Base-by-base conservation (phyloP, 2,329 filamentous ascomycete genomes). In the Clonostachys chloroleuca region DNA sequence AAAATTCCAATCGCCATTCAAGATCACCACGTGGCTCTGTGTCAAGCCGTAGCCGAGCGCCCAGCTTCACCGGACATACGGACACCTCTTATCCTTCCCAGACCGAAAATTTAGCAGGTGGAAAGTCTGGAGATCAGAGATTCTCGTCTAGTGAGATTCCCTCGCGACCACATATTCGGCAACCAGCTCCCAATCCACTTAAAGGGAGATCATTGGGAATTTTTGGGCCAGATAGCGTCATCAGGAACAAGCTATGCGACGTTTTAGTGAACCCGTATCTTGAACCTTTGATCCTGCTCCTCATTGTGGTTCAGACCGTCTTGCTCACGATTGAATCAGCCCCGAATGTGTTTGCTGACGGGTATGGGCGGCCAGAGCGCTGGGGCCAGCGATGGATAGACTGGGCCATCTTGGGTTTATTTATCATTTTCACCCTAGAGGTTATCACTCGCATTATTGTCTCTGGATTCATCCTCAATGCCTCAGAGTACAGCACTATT, bases 381-480 rank as follows among this genome's bases (percentile, higher is more conserved):
- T 96, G 89, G 86, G 88, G 89, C 5, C 70, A 71, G 24, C 73
- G 74, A 10, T 73, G 73, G 58, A 87, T 90, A 51, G 90, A 96
- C 63, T 95, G 84, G 75, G 83, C 86, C 20, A 80, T 97, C 48
- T 75, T 97, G 41, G 83, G 67, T 3, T 81, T 99, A 6, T 99
- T 99, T 64, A 74, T 87, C 49, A 80, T 99, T 44, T 99, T 97
- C 63, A 96, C 92, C 0, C 59, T 95, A 18, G 95, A 99, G 65
- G 78, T 95, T 35, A 72, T 86, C 47, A 83, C 89, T 51, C 87
- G 92, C 47, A 85, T 92, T 40, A 86, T 99, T 50, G 95, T 99
- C 1, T 99, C 94, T 1, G 95, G 94, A 1, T 87, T 99, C 56
- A 76, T 99, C 34, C 74, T 95, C 54, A 99, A 99, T 61, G 88